A percentile compares a stretch with the other conserved stretches of the same genome.
These are phyloP conservation scores for Phytophthora cactorum DNA, from an alignment of 352 stramenopile genomes.

Conservation along the genomic window DNA sequence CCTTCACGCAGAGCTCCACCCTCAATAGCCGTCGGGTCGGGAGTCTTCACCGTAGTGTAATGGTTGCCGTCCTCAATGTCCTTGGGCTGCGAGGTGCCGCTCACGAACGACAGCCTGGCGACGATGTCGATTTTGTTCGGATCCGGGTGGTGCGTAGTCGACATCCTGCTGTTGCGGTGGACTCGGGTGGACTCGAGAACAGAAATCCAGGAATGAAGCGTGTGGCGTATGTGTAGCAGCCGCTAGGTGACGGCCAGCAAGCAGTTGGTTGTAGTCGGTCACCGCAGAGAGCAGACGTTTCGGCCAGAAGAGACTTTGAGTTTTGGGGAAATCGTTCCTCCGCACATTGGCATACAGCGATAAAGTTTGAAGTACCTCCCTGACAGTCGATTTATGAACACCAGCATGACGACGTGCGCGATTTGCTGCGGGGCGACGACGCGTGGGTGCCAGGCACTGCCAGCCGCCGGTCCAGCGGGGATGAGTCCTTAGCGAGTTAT, in stretches of 20 bases:
- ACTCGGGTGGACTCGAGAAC: not conserved
- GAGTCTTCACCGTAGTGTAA: slow-evolving; percentile 36
- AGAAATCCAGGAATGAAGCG: slow-evolving; percentile 11
- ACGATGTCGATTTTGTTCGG: slow-evolving; percentile 21
- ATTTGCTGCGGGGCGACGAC: slow-evolving; percentile 10
- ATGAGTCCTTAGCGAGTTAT: not conserved
- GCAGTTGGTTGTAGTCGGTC: slow-evolving; percentile 2
- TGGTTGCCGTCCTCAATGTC: slow-evolving; percentile 26
- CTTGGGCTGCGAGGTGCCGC: slow-evolving; percentile 22
- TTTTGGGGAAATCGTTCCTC: not conserved
- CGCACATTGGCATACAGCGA: not conserved
- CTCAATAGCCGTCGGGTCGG: slow-evolving; percentile 27
- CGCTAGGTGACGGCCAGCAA: slow-evolving; percentile 3
- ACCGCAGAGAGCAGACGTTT: slow-evolving; percentile 8
- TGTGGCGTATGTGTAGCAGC: not conserved
- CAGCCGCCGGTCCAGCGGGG: not conserved
- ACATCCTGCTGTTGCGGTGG: not conserved
- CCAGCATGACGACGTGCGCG: slow-evolving; percentile 1
- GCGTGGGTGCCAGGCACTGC: not conserved
- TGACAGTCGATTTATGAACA: slow-evolving; percentile 11
- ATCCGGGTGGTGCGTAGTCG: not conserved
- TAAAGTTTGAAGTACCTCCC: slow-evolving; percentile 14
- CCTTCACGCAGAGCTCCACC: slow-evolving; percentile 41
- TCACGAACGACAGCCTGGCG: slow-evolving; percentile 48
- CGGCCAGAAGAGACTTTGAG: slow-evolving; percentile 9